Conservation (phyloP, 371 early-diverging fungal species). For the Lichtheimia corymbifera region DNA sequence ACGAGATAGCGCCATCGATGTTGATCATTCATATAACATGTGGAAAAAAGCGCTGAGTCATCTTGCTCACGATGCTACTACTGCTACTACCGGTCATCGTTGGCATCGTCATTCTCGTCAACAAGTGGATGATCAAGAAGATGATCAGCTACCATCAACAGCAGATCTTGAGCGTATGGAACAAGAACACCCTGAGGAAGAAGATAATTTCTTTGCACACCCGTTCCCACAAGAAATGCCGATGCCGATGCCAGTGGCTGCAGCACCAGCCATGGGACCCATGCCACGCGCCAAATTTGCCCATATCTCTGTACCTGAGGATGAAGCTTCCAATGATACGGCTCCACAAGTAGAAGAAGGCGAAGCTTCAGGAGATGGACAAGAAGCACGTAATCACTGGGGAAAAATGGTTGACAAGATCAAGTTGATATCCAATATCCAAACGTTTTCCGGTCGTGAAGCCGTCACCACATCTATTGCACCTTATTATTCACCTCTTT, state of each 20-base stretch:
- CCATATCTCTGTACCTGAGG: slow-evolving; percentile 1
- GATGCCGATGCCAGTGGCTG: not conserved
- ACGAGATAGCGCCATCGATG: too few relatives aligned
- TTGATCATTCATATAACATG: too few relatives aligned
- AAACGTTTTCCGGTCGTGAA: slow-evolving; percentile 11
- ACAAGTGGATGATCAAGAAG: too few relatives aligned
- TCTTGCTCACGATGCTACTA: too few relatives aligned
- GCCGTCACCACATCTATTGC: slow-evolving; percentile 22
- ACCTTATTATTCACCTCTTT: slow-evolving; percentile 47
- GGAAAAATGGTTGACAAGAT: slow-evolving; percentile 41
- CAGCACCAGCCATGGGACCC: slow-evolving; percentile 1
- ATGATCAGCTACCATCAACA: too few relatives aligned
- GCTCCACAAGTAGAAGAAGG: slow-evolving; percentile 1
- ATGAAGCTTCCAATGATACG: not conserved
- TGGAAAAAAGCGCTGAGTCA: too few relatives aligned
- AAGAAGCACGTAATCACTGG: slow-evolving; percentile 33
- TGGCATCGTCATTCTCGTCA: too few relatives aligned
- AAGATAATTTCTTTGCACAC: slow-evolving; percentile 34
- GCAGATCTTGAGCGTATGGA: not conserved
- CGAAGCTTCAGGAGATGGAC: slow-evolving; percentile 8
- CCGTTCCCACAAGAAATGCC: slow-evolving; percentile 22
- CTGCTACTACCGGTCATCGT: too few relatives aligned
- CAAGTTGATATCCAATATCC: slow-evolving; percentile 30
- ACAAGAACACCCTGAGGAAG: not conserved
- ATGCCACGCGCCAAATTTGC: slow-evolving; percentile 7